These are phyloP conservation scores for Plectosphaerella plurivora DNA, from an alignment of 2,329 filamentous ascomycete genomes.

Conservation along the genomic window DNA sequence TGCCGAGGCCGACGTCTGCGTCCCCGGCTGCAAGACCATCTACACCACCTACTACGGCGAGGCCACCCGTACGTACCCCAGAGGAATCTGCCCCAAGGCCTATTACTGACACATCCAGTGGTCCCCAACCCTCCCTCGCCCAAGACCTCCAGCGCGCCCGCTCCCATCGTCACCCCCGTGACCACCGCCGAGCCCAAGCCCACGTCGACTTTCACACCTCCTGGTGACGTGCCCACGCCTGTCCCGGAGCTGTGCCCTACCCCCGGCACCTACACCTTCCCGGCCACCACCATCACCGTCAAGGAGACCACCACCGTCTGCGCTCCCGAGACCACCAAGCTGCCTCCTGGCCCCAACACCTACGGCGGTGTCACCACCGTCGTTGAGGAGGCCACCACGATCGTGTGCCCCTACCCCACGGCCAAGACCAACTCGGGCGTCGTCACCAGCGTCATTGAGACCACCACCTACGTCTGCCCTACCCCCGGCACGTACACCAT, in stretches of 20 bases:
- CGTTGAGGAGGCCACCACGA: slow-evolving; percentile 60
- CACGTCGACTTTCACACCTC: slow-evolving; percentile 34
- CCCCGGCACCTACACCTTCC: slow-evolving; percentile 71
- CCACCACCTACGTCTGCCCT: slow-evolving; percentile 71
- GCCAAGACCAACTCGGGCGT: slow-evolving; percentile 54
- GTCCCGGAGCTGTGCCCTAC: slow-evolving; percentile 53
- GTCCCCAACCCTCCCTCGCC: slow-evolving; percentile 31
- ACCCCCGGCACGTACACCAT: slow-evolving; percentile 72
- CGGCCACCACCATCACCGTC: slow-evolving; percentile 66
- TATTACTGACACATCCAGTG: slow-evolving; percentile 15
- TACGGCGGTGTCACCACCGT: slow-evolving; percentile 69
- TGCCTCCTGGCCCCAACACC: slow-evolving; percentile 63
- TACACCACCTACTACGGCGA: slow-evolving; percentile 67
- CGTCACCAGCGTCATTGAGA: slow-evolving; percentile 63
- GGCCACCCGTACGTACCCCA: slow-evolving; percentile 51
- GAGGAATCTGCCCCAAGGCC: not conserved
- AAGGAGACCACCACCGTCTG: slow-evolving; percentile 64
- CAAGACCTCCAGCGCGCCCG: slow-evolving; percentile 15
- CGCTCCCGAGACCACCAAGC: slow-evolving; percentile 55
- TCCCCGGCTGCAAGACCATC: slow-evolving; percentile 66
- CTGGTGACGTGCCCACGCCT: slow-evolving; percentile 48
- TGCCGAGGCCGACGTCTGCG: slow-evolving; percentile 45
- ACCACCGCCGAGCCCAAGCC: slow-evolving; percentile 10
- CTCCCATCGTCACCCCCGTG: slow-evolving; percentile 16
- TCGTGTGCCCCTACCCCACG: slow-evolving; percentile 67